Base-by-base conservation (phyloP, 2,329 filamentous ascomycete species). In the Fusarium sp. region DNA sequence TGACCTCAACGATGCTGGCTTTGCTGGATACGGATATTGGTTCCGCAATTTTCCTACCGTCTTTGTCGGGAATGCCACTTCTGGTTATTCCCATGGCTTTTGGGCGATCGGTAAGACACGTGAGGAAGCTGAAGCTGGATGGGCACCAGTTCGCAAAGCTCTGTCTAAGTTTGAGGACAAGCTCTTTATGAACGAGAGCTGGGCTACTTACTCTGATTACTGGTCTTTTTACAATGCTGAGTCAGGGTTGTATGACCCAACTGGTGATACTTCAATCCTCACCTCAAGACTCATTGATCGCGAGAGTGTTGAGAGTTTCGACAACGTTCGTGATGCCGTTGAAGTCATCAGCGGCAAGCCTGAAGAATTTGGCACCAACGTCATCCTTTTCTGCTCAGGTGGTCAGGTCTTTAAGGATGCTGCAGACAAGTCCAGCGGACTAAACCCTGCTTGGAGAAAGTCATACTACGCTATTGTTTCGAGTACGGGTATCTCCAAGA, bases 1-100 rank as follows among this genome's bases (percentile, higher is more conserved):
- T 2, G 65, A 66, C 4, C 66, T 69, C 11, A 69, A 69, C 13
- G 61, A 69, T 9, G 66, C 66, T n/a, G 66, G 66, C 5, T 69
- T 66, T 8, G 31, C 66, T 5, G 66, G 66, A 3, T 69, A 69
- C 2, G 61, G 66, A 1, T 69, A 53, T 31, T 69, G 66, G 66
- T 69, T 69, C 36, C 56, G 66, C 12, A 69, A 69, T 30, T 66
- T 49, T 2, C 61, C 36, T 0, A 62, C 36, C 0, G 18, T 57
- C 2, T 69, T 69, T 20, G 52, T 69, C 3, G 65, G 61, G 0
- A 66, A 69, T 26, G 66, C 65, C 2, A 69, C 65, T 1, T 69
- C 66, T 4, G 66, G 66, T 0, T 69, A 69, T 6, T 44, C 61
- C 0, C 66, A 69, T 3, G 66, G 66, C 1, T 44, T 69, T 6